Evolutionary conservation across 306 rosid genomes (phyloP).

Genomic region (Ziziphus jujuba): DNA sequence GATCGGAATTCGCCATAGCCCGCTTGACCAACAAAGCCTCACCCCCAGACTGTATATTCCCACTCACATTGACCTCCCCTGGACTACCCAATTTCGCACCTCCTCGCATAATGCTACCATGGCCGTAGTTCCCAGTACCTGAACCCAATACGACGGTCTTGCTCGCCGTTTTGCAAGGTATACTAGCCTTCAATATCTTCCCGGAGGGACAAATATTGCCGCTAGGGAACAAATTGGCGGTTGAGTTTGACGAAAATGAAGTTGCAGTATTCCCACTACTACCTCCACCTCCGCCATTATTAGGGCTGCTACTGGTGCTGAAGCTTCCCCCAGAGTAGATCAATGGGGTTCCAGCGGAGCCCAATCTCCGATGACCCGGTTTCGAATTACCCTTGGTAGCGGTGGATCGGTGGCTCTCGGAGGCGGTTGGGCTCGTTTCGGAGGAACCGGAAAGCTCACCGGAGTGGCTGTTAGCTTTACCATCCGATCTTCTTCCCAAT

Average conservation of each 20-base stretch:
- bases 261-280: constrained; percentile 13
- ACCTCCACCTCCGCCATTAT: constrained; percentile 25
- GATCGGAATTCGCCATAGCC: constrained; percentile 49
- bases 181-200: constrained; percentile 50
- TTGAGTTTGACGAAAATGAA: constrained; percentile 34
- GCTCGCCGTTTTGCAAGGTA: constrained; percentile 40
- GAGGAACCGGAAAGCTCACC: constrained; percentile 49
- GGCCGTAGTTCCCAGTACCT: constrained; percentile 82
- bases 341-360: constrained; percentile 76
- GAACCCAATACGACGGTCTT: constrained; percentile 72
- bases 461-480: constrained; percentile 42
- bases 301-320: constrained; percentile 16
- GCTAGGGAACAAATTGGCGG: constrained; percentile 43
- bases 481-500: constrained; percentile 45
- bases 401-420: constrained; percentile 48
- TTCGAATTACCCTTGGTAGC: constrained; percentile 26
- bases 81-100: constrained; percentile 34
- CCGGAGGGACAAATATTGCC: constrained; percentile 82
- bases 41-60: constrained; percentile 20
- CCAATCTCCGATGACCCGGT: constrained; percentile 82
- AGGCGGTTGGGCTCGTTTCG: constrained; percentile 39
- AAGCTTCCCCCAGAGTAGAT: constrained; percentile 64
- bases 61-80: constrained; percentile 29
- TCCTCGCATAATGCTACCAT: constrained; percentile 78
- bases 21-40: constrained; percentile 36